Conservation (phyloP, 2,329 filamentous ascomycete genomes). For the Helminthosporium solani region DNA sequence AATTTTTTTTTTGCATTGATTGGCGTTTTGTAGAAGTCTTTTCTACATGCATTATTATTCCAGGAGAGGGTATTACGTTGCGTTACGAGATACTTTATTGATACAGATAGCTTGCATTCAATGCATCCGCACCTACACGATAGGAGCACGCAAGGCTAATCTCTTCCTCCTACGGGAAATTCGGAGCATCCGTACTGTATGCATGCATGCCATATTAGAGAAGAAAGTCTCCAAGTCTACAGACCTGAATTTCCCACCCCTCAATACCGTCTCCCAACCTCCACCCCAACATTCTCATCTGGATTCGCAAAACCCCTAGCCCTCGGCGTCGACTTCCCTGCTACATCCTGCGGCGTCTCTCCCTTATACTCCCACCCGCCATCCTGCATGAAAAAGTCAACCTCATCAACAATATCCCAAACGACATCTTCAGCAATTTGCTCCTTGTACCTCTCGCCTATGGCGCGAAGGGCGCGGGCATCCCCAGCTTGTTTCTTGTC, state of each 20-base stretch:
- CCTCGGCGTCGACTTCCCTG: slow-evolving; percentile 37
- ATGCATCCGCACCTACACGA: too few species aligned
- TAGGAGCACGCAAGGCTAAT: too few species aligned
- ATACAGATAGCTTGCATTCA: neutral
- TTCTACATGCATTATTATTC: neutral
- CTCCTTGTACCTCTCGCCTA: slow-evolving; percentile 81
- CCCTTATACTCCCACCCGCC: slow-evolving; percentile 47
- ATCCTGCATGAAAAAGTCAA: slow-evolving; percentile 82
- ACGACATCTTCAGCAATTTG: slow-evolving; percentile 94
- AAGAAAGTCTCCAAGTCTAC: too few species aligned
- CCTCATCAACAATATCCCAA: slow-evolving; percentile 91
- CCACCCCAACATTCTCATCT: slow-evolving; percentile 40
- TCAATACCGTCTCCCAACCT: slow-evolving; percentile 39
- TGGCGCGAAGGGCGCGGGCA: slow-evolving; percentile 60
- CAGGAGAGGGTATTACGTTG: neutral
- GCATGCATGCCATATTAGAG: too few species aligned
- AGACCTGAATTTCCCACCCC: neutral
- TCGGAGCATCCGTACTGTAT: too few species aligned
- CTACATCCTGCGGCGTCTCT: slow-evolving; percentile 33
- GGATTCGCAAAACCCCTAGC: slow-evolving; percentile 41
- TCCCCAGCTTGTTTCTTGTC: too few species aligned
- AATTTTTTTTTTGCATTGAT: neutral
- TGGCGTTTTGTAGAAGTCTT: neutral
- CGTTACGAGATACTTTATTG: neutral
- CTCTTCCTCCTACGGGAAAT: too few species aligned